Evolutionary conservation across 331 rosid genomes (phyloP).

Genomic region (Phaseolus coccineus): DNA sequence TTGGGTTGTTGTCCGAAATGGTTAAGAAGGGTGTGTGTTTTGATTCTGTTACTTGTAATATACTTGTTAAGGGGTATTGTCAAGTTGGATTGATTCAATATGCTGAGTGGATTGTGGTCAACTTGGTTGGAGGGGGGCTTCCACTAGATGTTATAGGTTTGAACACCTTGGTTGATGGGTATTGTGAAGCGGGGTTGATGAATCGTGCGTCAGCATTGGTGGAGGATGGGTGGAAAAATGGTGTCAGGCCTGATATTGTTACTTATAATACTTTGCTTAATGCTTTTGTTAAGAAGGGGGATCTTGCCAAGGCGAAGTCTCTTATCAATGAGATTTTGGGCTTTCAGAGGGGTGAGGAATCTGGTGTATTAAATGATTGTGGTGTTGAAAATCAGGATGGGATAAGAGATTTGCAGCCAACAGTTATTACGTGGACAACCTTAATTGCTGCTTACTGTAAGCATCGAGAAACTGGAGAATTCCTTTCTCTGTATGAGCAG

Average conservation of each 20-base stretch:
- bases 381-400: slow-evolving; percentile 32
- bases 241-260: slow-evolving; percentile 61
- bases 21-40: slow-evolving; percentile 60
- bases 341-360: slow-evolving; percentile 42
- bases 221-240: slow-evolving; percentile 55
- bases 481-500: slow-evolving; percentile 70
- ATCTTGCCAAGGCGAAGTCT: slow-evolving; percentile 59
- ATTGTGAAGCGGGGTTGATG: slow-evolving; percentile 70
- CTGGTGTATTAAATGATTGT: slow-evolving; percentile 29
- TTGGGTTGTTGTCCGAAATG: slow-evolving; percentile 81
- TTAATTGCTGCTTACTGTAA: slow-evolving; percentile 64
- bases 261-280: slow-evolving; percentile 72
- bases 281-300: slow-evolving; percentile 63
- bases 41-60: slow-evolving; percentile 70
- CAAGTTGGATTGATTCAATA: slow-evolving; percentile 60
- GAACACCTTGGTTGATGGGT: slow-evolving; percentile 67
- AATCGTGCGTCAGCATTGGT: slow-evolving; percentile 58
- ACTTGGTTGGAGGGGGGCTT: slow-evolving; percentile 66
- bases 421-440: slow-evolving; percentile 65
- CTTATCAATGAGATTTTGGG: slow-evolving; percentile 58
- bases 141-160: slow-evolving; percentile 58
- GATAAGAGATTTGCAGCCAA: slow-evolving; percentile 56
- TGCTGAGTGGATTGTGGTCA: slow-evolving; percentile 65
- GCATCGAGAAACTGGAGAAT: slow-evolving; percentile 63
- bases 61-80: slow-evolving; percentile 72